Conservation (phyloP, 257 asterid species). For the Gardenia jasminoides region DNA sequence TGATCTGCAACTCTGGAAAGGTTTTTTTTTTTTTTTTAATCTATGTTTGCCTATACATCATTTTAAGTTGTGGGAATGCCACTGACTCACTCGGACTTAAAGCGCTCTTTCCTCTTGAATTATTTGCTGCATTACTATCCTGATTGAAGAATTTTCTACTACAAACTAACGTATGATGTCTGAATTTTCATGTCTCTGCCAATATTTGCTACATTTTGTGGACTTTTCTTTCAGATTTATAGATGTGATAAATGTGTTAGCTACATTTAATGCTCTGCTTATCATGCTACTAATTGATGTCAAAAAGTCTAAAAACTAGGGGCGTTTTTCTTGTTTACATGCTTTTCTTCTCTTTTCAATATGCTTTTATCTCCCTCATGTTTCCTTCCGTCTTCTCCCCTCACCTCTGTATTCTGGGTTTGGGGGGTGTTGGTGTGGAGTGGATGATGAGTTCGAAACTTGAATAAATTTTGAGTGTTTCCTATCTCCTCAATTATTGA, state of each 20-base stretch:
- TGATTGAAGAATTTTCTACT: background rate
- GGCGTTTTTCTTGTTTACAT: background rate
- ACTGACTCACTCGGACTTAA: background rate
- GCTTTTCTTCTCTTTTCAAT: background rate
- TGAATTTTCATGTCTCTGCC: background rate
- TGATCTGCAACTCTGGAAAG: background rate
- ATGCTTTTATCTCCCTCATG: no score
- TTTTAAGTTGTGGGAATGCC: background rate
- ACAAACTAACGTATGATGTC: no score
- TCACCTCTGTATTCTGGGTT: no score
- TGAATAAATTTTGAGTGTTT: background rate
- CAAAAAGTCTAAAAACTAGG: background rate
- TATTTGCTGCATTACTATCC: background rate
- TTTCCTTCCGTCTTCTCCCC: no score
- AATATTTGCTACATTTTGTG: background rate
- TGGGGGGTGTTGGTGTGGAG: no score
- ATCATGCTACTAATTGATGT: background rate
- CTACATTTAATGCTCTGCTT: background rate
- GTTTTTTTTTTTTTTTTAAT: background rate
- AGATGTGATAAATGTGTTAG: background rate
- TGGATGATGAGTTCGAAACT: background rate
- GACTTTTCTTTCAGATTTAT: background rate
- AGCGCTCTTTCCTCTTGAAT: background rate
- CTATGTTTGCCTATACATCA: background rate
- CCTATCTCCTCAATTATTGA: background rate